Base-by-base conservation (phyloP, 192 early-diverging fungal species). In the Backusella circina region DNA sequence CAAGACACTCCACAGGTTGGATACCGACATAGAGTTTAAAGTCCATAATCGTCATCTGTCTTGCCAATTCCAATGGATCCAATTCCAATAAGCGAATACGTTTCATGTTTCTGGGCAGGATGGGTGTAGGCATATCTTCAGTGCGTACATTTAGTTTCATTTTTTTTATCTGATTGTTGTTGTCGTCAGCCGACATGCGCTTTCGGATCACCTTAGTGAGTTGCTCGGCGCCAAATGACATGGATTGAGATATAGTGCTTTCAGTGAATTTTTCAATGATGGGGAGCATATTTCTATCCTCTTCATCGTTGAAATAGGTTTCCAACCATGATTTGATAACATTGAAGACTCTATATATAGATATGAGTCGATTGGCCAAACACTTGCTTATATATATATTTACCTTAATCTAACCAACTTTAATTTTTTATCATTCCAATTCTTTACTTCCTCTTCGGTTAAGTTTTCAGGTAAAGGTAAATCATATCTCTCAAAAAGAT, bases 261-360 rank as follows among this genome's bases (percentile, higher is more conserved):
- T 82, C 77, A 26, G 72, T 73, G 44, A 79, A 79, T 3, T 73
- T 44, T 30, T 61, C 47, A 3, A 82, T 30, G 5, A 26, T 23
- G 15, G 73, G 39, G 28, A 78, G 64, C 6, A 79, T 79, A 3
- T 61, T 82, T 86, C 8, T 90, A 87, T 93, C 91, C 57, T 78
- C 74, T 77, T 90, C 88, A 72, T 96, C 95, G 33, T 89, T 83
- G 70, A 90, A 93, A 82, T 95, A 93, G 72, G 86, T 91, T 78
- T 98, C 96, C 10, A 97, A 79, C 96, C 96, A 99, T 15, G 87
- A 88, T 82, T 97, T 98, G 82, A 98, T 89, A 54, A 97, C 85
- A 78, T 96, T 96, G 85, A 91, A 97, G 1, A 97, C 96, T 37
- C 80, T 81, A 41, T 15, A 71, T 8, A n/a, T n/a, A n/a, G n/a